Evolutionary conservation across 108 stramenopile species (phyloP), one percentile per base, ranked within the genome.

Genomic region (Cylindrotheca closterium): DNA sequence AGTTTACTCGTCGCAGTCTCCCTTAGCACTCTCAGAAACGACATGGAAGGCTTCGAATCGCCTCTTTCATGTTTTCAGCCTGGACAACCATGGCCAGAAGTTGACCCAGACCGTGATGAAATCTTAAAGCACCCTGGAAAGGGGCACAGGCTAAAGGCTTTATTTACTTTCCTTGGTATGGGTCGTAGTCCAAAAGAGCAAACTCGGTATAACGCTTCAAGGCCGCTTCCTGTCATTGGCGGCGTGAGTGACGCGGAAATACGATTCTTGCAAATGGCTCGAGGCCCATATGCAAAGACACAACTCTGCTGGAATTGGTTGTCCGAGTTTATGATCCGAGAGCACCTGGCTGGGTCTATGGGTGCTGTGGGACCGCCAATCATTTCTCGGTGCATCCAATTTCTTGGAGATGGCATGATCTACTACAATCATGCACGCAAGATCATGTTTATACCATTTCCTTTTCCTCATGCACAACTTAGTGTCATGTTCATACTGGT

Each of bases 341-440:
- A 91, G 49, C 84, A 86, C 49, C 48, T 86, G 63, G 79, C 81
- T 3, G 90, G 90, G 3, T 71, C 68, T 61, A 33, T 81, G 59
- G 90, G 90, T 2, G 45, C 58, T 21, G 85, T 88, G 19, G 87
- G 79, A 8, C 77, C 90, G 26, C 87, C 90, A 10, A 88, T 88
- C 49, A 75, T 91, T 45, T 73, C 67, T 70, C 82, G 90, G 3
- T 47, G 80, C 46, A 60, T 88, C 17, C 87, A 88, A 47, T 91
- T 91, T 59, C 58, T 88, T 66, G 60, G 73, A 24, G 90, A 91
- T 71, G 90, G 87, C 22, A 88, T 86, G 83, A 69, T 84, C 26
- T 63, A 67, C 65, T 91, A 91, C 77, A 88, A 88, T 56, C 81
- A 88, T 29, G 83, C 81, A 8, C 68, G 86, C 33, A 91, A 91